Evolutionary conservation across 805 yeast species (phyloP).

Genomic region (Candida sithepensis): DNA sequence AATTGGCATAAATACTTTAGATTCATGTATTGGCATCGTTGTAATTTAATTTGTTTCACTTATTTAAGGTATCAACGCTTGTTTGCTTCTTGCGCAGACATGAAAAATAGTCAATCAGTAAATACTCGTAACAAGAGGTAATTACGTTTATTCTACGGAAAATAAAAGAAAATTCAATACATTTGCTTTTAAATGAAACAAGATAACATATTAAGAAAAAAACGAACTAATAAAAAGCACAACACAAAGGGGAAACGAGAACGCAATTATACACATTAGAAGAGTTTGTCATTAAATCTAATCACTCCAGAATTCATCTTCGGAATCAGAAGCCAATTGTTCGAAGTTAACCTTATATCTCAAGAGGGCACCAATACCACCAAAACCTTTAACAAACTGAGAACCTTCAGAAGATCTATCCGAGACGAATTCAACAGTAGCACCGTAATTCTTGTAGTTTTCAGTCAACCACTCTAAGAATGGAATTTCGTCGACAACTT

Average conservation of each 20-base stretch:
- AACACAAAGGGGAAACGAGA: neutral
- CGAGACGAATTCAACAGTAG: conserved; percentile 91
- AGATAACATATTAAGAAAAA: neutral
- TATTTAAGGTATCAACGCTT: too few species aligned
- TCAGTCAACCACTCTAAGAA: conserved; percentile 98
- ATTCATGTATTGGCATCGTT: too few species aligned
- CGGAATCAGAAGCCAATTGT: conserved; percentile 84
- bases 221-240: neutral
- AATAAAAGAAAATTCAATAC: neutral
- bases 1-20: too few species aligned
- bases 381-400: conserved; percentile 95
- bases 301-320: conserved; percentile 75
- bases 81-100: too few species aligned
- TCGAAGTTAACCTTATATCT: conserved; percentile 97
- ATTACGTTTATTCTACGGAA: too few species aligned
- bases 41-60: too few species aligned
- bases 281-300: conserved; percentile 15
- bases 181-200: neutral
- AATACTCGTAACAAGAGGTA: too few species aligned
- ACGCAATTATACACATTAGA: conserved; percentile 3
- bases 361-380: conserved; percentile 96
- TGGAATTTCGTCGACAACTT: conserved; percentile 76
- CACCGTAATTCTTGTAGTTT: conserved; percentile 91
- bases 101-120: neutral
- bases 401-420: conserved; percentile 98